Evolutionary conservation across 495 filamentous ascomycete species (phyloP), one percentile per base, ranked within the genome.

Genomic region (Hypoxylon lienhwacheense): DNA sequence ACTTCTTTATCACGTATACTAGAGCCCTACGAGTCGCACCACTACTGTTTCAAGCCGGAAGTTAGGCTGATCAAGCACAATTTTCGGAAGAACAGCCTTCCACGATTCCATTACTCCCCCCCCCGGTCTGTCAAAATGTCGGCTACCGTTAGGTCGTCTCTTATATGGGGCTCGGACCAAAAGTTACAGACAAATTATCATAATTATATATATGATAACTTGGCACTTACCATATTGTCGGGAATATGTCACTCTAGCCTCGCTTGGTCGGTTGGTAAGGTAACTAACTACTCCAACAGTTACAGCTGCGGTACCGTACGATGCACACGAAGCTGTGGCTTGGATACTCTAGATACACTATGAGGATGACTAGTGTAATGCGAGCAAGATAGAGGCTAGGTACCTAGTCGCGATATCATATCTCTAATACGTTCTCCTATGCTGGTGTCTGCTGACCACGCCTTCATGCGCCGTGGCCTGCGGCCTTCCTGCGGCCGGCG

Each of bases 401-500:
- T 31, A 47, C 36, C 20, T 48, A 47, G 28, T 41, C 22, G 34
- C 50, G 36, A 36, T 41, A 7, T 40, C 12, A 15, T 29, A 11
- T 16, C 14, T 34, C 17, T 22, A 37, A 7, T 33, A 41, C 7
- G 28, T 29, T 44, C 25, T 55, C 12, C 41, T 58, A 56, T 54
- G 47, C 35, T 53, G 51, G 53, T 60, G 57, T 67, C 61, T 59
- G 56, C 64, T 67, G 64, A 67, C 61, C 55, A 47, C 34, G 33
- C 17, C 32, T 26, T 61, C 47, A 65, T 67, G 64, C 64, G 61
- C 49, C 52, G 50, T 46, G 45, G 29, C 50, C 64, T 67, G 64
- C 64, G 64, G 58, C 64, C 61, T 35, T 40, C 54, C 59, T 66
- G 61, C 61, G 57, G 55, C 64, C 64, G 44, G 53, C 59, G 49